A percentile compares a stretch with the other conserved stretches of the same genome.
These are phyloP conservation scores for Pluteus cervinus DNA, from an alignment of 768 basidiomycete species.

Conservation along the genomic window DNA sequence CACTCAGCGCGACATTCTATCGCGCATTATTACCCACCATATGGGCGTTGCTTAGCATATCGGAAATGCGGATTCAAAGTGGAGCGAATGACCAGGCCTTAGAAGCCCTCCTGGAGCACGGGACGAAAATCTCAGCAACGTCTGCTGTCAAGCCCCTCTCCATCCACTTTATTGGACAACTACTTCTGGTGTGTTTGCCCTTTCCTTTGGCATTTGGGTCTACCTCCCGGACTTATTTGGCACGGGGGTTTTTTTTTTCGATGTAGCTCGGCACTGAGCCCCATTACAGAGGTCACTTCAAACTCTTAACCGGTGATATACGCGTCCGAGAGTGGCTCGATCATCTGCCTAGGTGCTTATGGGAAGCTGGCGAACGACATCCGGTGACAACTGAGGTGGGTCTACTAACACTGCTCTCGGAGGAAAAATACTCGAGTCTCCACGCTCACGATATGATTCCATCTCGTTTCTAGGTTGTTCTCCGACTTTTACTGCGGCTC, in stretches of 20 bases:
- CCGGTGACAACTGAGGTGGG: conserved; percentile 55
- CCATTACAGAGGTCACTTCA: conserved; percentile 46
- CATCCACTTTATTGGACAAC: conserved; percentile 67
- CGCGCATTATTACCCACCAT: conserved; percentile 66
- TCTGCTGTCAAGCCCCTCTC: conserved; percentile 62
- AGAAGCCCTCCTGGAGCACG: conserved; percentile 60
- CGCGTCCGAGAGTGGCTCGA: conserved; percentile 61
- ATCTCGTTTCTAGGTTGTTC: too few relatives aligned
- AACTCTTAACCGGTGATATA: conserved; percentile 21
- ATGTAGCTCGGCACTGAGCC: conserved; percentile 54
- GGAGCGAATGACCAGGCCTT: conserved; percentile 17
- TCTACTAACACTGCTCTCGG: neutral
- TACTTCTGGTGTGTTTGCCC: conserved; percentile 55
- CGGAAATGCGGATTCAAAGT: conserved; percentile 13
- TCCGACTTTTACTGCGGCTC: conserved; percentile 58
- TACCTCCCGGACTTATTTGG: conserved; percentile 4
- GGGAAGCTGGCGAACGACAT: conserved; percentile 72
- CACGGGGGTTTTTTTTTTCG: conserved; percentile 5
- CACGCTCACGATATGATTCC: too few relatives aligned
- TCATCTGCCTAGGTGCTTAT: conserved; percentile 74
- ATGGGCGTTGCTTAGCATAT: conserved; percentile 64
- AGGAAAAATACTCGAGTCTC: too few relatives aligned
- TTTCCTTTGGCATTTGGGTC: neutral
- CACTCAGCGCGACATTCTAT: conserved; percentile 56
- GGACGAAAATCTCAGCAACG: conserved; percentile 48